Base-by-base conservation (phyloP, 768 basidiomycete species). In the Hypsizygus marmoreus region DNA sequence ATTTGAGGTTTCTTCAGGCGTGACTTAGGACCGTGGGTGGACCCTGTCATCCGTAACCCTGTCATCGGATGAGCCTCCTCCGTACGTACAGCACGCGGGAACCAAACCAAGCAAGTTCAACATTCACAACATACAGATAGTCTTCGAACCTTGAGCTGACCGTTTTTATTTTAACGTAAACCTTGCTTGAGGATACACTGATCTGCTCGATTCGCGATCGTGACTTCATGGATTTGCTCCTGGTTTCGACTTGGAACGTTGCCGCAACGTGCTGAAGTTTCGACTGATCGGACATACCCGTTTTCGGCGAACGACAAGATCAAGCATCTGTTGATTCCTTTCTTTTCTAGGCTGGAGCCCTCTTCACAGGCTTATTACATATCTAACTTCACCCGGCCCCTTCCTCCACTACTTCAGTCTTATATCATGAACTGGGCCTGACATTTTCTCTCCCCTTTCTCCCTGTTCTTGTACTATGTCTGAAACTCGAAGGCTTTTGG, bases 401-500 rank as follows among this genome's bases (percentile, higher is more conserved):
- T 65, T 65, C 66, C 61, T 60, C 64, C 64, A 51, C 64, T 66
- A 66, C 65, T 62, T 70, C 64, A 64, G 60, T 64, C 66, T 69
- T 71, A 71, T 79, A 79, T 70, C 75, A 84, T 86, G 79, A 65
- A 69, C 67, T 71, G 58, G 62, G 54, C 64, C 63, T 72, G 67
- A 72, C 65, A 60, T 60, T 56, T 51, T 46, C 49, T 56, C 63
- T 56, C 58, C 55, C 51, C 55, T 53, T 47, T 53, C 57, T 57
- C 60, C 43, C 45, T 33, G 41, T 30, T n/a, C n/a, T n/a, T n/a
- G n/a, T 49, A 65, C 55, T 52, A 88, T 88, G 84, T 76, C 81
- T 59, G 85, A 90, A 57, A 86, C 84, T 42, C 71, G 74, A 58
- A 76, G 89, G 64, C 80, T 91, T 54, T 66, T 91, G 60, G 83